phyloP scores from a whole-genome alignment of 768 basidiomycete species.

The Chlorophyllum brunneum region DNA sequence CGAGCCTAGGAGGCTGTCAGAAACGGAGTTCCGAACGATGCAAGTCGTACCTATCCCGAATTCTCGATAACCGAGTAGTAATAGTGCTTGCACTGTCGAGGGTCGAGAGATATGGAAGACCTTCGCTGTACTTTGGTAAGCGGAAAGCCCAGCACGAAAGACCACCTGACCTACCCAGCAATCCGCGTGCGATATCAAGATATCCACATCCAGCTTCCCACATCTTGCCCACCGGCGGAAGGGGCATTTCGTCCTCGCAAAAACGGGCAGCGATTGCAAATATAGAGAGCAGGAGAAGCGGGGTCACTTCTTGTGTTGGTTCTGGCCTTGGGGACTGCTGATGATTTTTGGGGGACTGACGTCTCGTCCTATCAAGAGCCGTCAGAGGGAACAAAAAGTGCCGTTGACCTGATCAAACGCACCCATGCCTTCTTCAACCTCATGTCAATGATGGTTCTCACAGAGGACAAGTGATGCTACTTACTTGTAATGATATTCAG shows the following conservation, averaged over 20 bases:
- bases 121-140: constrained; percentile 23
- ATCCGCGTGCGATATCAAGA: constrained; percentile 53
- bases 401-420: neutral
- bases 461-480: neutral
- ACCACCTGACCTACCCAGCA: constrained; percentile 46
- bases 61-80: constrained; percentile 79
- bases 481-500: constrained; percentile 56
- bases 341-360: constrained; percentile 22
- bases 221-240: constrained; percentile 49
- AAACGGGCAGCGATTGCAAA: constrained; percentile 82
- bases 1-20: constrained; percentile 32
- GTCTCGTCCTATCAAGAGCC: neutral
- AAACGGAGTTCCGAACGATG: constrained; percentile 1
- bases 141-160: neutral
- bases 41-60: constrained; percentile 60
- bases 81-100: constrained; percentile 76
- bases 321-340: constrained; percentile 42
- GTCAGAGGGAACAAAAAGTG: neutral
- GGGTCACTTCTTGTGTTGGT: constrained; percentile 59
- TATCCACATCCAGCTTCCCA: constrained; percentile 70
- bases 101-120: constrained; percentile 65
- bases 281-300: constrained; percentile 72
- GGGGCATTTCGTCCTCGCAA: constrained; percentile 43
- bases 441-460: neutral
- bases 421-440: constrained; percentile 2